phyloP scores from a whole-genome alignment of 106 monocot genomes.

The Vanilla planifolia region DNA sequence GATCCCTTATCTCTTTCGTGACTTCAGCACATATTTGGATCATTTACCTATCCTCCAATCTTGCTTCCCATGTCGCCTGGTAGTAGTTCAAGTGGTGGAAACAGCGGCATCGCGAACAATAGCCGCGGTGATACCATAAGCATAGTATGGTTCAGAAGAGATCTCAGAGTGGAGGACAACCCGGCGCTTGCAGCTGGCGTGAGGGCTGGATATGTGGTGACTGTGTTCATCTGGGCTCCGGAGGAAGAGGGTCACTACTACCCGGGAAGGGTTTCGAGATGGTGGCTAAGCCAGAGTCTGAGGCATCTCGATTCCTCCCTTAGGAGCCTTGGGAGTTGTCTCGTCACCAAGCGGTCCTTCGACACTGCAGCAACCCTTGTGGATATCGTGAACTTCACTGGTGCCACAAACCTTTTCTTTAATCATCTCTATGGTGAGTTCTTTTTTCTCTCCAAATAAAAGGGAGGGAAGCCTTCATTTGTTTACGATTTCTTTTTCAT shows the following conservation, averaged over 20 bases:
- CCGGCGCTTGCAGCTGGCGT: constrained; percentile 81
- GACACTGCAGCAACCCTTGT: constrained; percentile 57
- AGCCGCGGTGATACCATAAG: constrained; percentile 8
- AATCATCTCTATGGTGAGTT: constrained; percentile 85
- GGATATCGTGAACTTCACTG: constrained; percentile 44
- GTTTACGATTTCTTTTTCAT: neutral
- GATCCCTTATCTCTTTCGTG: no score
- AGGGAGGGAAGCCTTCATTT: neutral
- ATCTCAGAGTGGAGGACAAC: constrained; percentile 92
- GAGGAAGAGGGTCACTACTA: constrained; percentile 79
- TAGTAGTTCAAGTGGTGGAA: neutral
- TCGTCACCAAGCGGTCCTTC: constrained; percentile 65
- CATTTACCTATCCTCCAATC: no score
- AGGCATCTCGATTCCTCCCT: constrained; percentile 63
- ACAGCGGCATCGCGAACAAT: neutral
- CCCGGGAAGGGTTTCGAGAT: constrained; percentile 87
- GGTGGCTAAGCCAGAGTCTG: constrained; percentile 89
- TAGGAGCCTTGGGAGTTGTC: constrained; percentile 51
- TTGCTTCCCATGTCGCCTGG: neutral
- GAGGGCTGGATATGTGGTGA: constrained; percentile 53
- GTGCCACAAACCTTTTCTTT: constrained; percentile 66
- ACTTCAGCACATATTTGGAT: no score
- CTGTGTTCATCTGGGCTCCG: constrained; percentile 81
- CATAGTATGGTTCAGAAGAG: constrained; percentile 92
- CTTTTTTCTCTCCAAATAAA: neutral